Percentiles rank a stretch among this genome's conserved stretches.
Evolutionary conservation across 495 filamentous ascomycete species (phyloP).

Genomic region (Xylaria castorea): DNA sequence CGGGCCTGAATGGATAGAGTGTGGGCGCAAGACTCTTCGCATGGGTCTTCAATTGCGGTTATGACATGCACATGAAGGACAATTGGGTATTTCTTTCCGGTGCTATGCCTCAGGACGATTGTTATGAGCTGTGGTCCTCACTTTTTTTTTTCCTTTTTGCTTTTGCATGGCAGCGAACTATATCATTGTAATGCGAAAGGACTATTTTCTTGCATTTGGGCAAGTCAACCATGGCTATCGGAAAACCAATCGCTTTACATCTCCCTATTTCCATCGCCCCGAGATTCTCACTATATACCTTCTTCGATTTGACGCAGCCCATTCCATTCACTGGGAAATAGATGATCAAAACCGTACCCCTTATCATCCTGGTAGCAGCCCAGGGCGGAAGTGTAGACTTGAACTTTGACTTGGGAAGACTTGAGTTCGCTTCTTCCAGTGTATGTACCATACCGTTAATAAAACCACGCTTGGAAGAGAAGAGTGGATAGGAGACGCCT

Average conservation of each 20-base stretch:
- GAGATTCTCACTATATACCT: conserved; percentile 21
- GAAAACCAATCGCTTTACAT: conserved; percentile 10
- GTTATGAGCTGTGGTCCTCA: conserved; percentile 29
- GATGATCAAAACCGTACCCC: background rate
- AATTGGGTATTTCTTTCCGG: conserved; percentile 38
- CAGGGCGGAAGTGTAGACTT: background rate
- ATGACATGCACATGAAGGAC: conserved; percentile 36
- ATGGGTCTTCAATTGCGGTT: conserved; percentile 20
- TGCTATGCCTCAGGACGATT: conserved; percentile 28
- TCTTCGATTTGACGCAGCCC: background rate
- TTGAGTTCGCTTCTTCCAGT: conserved; percentile 29
- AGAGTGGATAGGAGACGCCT: conserved; percentile 20
- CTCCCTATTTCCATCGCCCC: conserved; percentile 8
- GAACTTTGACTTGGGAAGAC: conserved; percentile 21
- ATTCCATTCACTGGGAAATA: background rate
- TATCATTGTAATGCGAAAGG: conserved; percentile 26
- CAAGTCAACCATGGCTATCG: conserved; percentile 9
- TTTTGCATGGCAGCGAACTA: conserved; percentile 29
- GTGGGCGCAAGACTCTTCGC: conserved; percentile 23
- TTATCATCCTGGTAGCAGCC: background rate
- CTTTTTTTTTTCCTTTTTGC: conserved; percentile 24
- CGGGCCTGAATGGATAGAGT: conserved; percentile 45
- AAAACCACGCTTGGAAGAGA: conserved; percentile 15
- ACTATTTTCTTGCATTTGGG: conserved; percentile 23
- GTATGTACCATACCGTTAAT: conserved; percentile 41